Evolutionary conservation across 305 asterid species (phyloP), one percentile per base, ranked within the genome.

Genomic region (Fraxinus floribunda): DNA sequence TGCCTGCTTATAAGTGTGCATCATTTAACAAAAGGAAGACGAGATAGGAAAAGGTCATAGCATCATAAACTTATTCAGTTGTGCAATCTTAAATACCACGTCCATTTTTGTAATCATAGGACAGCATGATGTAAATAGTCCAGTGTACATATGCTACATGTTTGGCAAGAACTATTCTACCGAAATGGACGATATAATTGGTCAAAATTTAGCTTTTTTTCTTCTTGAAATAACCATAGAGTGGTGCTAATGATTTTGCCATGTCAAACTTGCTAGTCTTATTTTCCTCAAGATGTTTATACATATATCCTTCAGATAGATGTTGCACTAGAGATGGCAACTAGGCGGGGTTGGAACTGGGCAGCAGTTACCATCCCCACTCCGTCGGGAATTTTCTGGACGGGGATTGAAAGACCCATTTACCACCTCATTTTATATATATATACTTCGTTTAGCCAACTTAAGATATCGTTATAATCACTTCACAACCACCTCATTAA

Each of bases 61-160:
- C 41, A 81, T 60, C 55, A 80, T 13, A 26, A 70, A 83, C 78
- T 87, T 62, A 26, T 85, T 78, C 70, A 60, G 34, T 38, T 76
- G 78, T 32, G 46, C 68, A 80, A 68, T 38, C 84, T 86, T 70
- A 76, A 68, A 79, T 79, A 79, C 70, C 70, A 74, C 79, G 80
- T 87, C 74, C 84, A 83, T 79, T 84, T 89, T 86, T 87, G 88
- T 84, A 79, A 87, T 81, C 86, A 68, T 68, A 68, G 75, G 39
- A 75, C 71, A 26, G 81, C 77, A 75, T 74, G 76, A 41, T 86
- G 90, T 89, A 86, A 76, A 86, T 88, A 86, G 82, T 68, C 86
- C 15, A 41, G 62, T 89, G 92, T 87, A 88, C 81, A 85, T 82
- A 85, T 71, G 57, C 39, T 68, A 29, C 20, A 11, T 68, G 75